These are phyloP conservation scores for Hypericum androsaemum DNA, from an alignment of 345 rosid species.

Conservation along the genomic window DNA sequence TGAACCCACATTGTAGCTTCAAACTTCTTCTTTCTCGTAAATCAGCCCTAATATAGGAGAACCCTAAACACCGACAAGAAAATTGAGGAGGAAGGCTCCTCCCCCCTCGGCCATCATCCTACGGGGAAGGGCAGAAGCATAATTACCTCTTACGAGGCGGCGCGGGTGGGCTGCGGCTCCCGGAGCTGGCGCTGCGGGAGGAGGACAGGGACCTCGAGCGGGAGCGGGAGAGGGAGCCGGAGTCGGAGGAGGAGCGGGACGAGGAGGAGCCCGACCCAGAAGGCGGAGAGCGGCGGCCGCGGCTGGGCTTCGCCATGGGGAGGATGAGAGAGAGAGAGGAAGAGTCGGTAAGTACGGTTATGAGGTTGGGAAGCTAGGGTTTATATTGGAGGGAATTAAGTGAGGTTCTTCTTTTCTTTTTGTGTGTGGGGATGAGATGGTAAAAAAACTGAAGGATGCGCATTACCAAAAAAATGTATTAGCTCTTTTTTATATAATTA, in stretches of 20 bases:
- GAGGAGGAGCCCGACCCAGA: neutral
- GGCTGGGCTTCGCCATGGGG: conserved; percentile 6
- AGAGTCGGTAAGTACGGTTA: no score
- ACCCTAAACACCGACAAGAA: neutral
- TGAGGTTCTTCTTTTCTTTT: no score
- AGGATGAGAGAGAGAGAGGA: no score
- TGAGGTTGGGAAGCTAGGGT: no score
- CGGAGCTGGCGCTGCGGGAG: conserved; percentile 3
- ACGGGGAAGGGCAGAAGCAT: neutral
- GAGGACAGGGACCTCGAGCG: conserved; percentile 1
- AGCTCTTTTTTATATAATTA: no score
- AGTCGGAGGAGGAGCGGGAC: conserved; percentile 4
- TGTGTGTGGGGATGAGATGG: no score
- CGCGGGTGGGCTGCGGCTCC: conserved; percentile 5
- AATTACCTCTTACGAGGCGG: conserved; percentile 1
- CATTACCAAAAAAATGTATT: no score
- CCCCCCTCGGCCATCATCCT: neutral
- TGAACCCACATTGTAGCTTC: no score
- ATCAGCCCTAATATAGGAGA: neutral
- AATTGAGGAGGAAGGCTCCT: no score
- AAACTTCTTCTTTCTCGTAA: no score
- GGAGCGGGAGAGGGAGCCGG: conserved; percentile 1
- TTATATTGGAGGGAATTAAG: no score
- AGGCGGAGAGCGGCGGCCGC: conserved; percentile 5
- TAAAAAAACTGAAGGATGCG: no score